Conservation (phyloP, 192 early-diverging fungal genomes). For the Backusella parvicylindrica region DNA sequence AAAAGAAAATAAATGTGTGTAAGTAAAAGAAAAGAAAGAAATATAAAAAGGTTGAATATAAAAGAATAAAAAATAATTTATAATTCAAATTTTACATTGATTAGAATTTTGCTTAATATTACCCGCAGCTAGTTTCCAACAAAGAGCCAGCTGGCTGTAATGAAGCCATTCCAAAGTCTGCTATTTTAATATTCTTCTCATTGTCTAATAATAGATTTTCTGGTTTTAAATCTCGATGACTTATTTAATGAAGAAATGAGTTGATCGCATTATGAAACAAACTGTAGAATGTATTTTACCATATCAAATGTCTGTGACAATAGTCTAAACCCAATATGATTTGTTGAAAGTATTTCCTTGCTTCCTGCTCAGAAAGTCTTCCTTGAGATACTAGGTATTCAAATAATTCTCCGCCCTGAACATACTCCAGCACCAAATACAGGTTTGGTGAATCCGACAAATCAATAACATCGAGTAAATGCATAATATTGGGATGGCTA, state of each 20-base stretch:
- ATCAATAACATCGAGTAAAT: slow-evolving; percentile 49
- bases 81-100: background rate
- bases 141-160: slow-evolving; percentile 43
- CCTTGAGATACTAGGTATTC: slow-evolving; percentile 64
- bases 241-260: background rate
- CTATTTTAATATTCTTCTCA: slow-evolving; percentile 70
- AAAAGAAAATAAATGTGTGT: too few species aligned
- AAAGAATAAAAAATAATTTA: background rate
- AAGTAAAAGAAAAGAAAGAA: background rate
- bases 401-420: slow-evolving; percentile 72
- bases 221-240: slow-evolving; percentile 93
- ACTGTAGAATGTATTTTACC: slow-evolving; percentile 38
- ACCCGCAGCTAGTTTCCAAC: slow-evolving; percentile 68
- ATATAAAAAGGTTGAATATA: background rate
- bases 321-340: slow-evolving; percentile 65
- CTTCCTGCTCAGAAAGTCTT: slow-evolving; percentile 54
- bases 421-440: slow-evolving; percentile 62
- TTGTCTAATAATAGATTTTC: slow-evolving; percentile 64
- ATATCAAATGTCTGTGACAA: slow-evolving; percentile 67
- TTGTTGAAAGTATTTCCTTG: slow-evolving; percentile 71
- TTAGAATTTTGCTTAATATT: slow-evolving; percentile 24
- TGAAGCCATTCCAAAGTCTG: slow-evolving; percentile 91
- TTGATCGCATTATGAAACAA: background rate
- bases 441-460: slow-evolving; percentile 30
- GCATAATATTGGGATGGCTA: slow-evolving; percentile 51